Evolutionary conservation across 352 stramenopile species (phyloP).

Genomic region (Discostella stelligera): DNA sequence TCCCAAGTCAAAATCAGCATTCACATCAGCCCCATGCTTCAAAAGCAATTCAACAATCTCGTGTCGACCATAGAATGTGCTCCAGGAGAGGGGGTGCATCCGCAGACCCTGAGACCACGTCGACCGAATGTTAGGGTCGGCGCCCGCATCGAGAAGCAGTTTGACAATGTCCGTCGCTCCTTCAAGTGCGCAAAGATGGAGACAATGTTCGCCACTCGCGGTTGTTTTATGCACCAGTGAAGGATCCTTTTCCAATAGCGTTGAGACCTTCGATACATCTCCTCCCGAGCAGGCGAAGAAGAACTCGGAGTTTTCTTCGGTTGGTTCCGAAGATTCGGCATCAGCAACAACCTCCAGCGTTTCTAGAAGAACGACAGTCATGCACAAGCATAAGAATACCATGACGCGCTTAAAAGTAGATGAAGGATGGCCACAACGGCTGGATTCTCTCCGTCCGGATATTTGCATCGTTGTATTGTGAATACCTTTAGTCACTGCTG

Average conservation of each 20-base stretch:
- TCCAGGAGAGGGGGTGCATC: slow-evolving; percentile 81
- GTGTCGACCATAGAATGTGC: slow-evolving; percentile 69
- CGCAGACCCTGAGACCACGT: slow-evolving; percentile 61
- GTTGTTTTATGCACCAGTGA: slow-evolving; percentile 58
- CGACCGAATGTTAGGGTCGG: slow-evolving; percentile 71
- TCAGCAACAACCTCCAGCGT: not conserved
- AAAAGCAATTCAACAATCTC: slow-evolving; percentile 72
- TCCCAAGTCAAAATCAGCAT: slow-evolving; percentile 76
- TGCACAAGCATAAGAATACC: not conserved
- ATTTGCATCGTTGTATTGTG: not conserved
- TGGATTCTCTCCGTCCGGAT: not conserved
- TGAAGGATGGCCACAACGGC: not conserved
- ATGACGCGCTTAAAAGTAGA: not conserved
- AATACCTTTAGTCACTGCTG: no score
- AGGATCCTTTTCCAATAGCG: slow-evolving; percentile 41
- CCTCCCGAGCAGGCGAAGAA: slow-evolving; percentile 55
- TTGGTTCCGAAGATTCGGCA: not conserved
- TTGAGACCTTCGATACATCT: slow-evolving; percentile 41
- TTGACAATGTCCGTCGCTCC: slow-evolving; percentile 55
- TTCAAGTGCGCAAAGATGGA: slow-evolving; percentile 71
- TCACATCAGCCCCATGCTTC: slow-evolving; percentile 68
- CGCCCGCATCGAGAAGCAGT: slow-evolving; percentile 64
- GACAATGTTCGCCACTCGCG: slow-evolving; percentile 72
- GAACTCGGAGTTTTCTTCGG: slow-evolving; percentile 54
- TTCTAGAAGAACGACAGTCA: not conserved